A percentile compares a stretch with the other conserved stretches of the same genome.
Conservation (phyloP, 352 stramenopile species). For the Phytophthora ohioensis region DNA sequence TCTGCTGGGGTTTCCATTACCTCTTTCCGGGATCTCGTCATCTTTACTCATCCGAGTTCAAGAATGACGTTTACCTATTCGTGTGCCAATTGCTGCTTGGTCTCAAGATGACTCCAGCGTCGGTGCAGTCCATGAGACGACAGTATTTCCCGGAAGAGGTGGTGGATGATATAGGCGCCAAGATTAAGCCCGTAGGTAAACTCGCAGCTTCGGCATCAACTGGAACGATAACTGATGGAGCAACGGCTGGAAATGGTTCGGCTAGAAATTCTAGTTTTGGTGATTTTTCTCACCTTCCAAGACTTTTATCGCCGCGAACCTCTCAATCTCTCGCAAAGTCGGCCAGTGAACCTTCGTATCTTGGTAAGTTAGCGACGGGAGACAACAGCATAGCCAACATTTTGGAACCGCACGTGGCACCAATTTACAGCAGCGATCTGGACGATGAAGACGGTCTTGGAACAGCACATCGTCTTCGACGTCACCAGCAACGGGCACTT, state of each 20-base stretch:
- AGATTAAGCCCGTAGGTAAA: conserved; percentile 47
- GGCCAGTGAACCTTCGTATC: conserved; percentile 59
- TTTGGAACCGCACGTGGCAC: conserved; percentile 28
- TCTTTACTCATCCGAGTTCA: conserved; percentile 86
- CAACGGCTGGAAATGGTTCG: conserved; percentile 7
- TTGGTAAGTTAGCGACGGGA: conserved; percentile 53
- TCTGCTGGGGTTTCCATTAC: conserved; percentile 90
- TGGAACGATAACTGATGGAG: conserved; percentile 17
- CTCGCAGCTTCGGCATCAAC: conserved; percentile 18
- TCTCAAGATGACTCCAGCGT: conserved; percentile 69
- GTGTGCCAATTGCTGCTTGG: conserved; percentile 78
- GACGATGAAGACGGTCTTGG: conserved; percentile 24
- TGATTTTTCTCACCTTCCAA: conserved; percentile 33
- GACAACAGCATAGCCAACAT: conserved; percentile 76
- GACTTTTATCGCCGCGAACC: conserved; percentile 42
- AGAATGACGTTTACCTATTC: conserved; percentile 82
- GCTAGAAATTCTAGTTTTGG: conserved; percentile 20
- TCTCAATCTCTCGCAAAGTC: conserved; percentile 45
- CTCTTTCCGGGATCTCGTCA: conserved; percentile 88
- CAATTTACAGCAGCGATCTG: conserved; percentile 15
- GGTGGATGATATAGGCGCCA: conserved; percentile 58
- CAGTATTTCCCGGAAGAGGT: conserved; percentile 84
- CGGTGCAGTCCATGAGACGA: conserved; percentile 70
- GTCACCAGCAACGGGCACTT: conserved; percentile 69
- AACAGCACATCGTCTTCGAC: conserved; percentile 36